Evolutionary conservation across 441 rosid genomes (phyloP).

Genomic region (Omphalea diandra): DNA sequence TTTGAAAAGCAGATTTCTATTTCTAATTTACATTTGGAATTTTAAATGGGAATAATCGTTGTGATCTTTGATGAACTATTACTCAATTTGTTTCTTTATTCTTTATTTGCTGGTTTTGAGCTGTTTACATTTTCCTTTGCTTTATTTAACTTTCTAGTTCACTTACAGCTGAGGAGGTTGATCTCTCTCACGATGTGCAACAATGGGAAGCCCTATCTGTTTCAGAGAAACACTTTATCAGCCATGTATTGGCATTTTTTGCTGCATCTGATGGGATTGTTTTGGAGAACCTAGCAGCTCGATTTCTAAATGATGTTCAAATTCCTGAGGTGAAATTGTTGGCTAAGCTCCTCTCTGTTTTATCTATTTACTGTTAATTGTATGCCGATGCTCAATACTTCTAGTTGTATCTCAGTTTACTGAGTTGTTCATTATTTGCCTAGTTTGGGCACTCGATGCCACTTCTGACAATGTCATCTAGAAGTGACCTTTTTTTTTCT

Average conservation of each 20-base stretch:
- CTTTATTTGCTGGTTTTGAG: not conserved
- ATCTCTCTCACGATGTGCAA: slow-evolving; percentile 76
- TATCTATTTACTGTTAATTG: not conserved
- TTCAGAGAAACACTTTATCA: slow-evolving; percentile 75
- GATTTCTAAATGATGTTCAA: slow-evolving; percentile 82
- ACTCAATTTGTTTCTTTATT: not conserved
- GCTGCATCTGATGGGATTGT: slow-evolving; percentile 95
- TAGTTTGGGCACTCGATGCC: not conserved
- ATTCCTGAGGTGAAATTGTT: slow-evolving; percentile 67
- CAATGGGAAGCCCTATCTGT: slow-evolving; percentile 66
- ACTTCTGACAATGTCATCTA: not conserved
- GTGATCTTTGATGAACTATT: not conserved
- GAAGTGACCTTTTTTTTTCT: slow-evolving; percentile 19
- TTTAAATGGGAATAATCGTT: not conserved
- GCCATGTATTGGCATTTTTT: slow-evolving; percentile 82
- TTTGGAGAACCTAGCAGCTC: slow-evolving; percentile 81
- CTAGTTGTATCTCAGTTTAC: not conserved
- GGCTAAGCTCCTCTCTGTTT: slow-evolving; percentile 6
- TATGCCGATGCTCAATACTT: not conserved
- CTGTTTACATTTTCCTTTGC: not conserved
- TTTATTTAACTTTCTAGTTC: slow-evolving; percentile 18
- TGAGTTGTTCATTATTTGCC: not conserved
- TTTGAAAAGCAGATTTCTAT: not conserved
- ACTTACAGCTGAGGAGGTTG: slow-evolving; percentile 87
- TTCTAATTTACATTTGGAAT: not conserved